Evolutionary conservation across 345 rosid genomes (phyloP).

Genomic region (Salix koriyanagi): DNA sequence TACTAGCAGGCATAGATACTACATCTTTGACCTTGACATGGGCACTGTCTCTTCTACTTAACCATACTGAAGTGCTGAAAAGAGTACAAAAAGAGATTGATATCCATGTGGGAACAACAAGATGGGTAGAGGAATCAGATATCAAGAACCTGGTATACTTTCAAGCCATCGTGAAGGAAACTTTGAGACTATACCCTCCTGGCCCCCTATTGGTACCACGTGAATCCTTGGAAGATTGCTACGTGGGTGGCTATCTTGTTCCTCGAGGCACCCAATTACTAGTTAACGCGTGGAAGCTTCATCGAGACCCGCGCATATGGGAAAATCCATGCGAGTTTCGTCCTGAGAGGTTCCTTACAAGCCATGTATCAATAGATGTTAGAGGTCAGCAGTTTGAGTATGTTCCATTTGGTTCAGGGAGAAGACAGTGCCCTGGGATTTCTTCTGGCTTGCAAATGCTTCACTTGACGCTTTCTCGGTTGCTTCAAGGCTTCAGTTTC

Average conservation of each 20-base stretch:
- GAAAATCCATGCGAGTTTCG: slow-evolving; percentile 20
- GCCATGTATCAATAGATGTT: slow-evolving; percentile 15
- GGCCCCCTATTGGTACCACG: slow-evolving; percentile 31
- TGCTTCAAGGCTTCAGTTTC: slow-evolving; percentile 24
- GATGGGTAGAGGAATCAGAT: slow-evolving; percentile 57
- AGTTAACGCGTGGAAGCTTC: slow-evolving; percentile 36
- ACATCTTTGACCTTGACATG: slow-evolving; percentile 40
- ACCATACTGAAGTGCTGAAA: slow-evolving; percentile 33
- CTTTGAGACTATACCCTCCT: slow-evolving; percentile 32
- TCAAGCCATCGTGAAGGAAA: slow-evolving; percentile 59
- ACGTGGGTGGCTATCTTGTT: slow-evolving; percentile 22
- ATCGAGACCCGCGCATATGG: slow-evolving; percentile 39
- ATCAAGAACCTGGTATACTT: slow-evolving; percentile 38
- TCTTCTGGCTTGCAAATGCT: slow-evolving; percentile 10
- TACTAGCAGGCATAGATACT: slow-evolving; percentile 47
- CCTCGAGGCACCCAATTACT: slow-evolving; percentile 31
- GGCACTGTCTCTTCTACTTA: slow-evolving; percentile 42
- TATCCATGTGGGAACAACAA: slow-evolving; percentile 32
- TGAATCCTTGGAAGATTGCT: slow-evolving; percentile 35
- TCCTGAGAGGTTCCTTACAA: slow-evolving; percentile 31
- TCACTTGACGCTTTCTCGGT: slow-evolving; percentile 17
- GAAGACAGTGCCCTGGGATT: slow-evolving; percentile 30
- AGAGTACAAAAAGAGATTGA: slow-evolving; percentile 56
- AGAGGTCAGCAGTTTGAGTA: slow-evolving; percentile 23
- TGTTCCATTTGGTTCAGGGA: slow-evolving; percentile 27